These are phyloP conservation scores for Euphrasia confusa DNA, from an alignment of 257 asterid species.

Conservation along the genomic window DNA sequence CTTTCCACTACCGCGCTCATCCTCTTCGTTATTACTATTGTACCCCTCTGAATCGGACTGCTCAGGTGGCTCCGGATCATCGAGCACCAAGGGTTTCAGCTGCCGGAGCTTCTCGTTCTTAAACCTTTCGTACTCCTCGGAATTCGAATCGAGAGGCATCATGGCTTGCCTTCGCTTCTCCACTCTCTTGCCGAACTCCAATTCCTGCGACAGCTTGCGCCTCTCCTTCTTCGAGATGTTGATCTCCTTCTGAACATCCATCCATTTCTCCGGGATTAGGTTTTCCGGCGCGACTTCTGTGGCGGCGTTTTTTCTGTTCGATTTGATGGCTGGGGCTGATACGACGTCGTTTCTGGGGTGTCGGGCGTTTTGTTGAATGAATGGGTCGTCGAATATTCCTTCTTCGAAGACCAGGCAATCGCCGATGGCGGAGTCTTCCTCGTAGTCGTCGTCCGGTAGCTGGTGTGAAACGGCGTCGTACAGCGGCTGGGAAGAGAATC, in stretches of 20 bases:
- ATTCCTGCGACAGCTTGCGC: slow-evolving; percentile 51
- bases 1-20: slow-evolving; percentile 25
- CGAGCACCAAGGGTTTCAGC: slow-evolving; percentile 72
- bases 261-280: slow-evolving; percentile 86
- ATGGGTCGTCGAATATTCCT: slow-evolving; percentile 78
- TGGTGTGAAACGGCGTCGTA: slow-evolving; percentile 22
- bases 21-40: slow-evolving; percentile 12
- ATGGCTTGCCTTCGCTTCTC: slow-evolving; percentile 55
- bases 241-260: slow-evolving; percentile 50
- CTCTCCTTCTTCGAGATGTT: slow-evolving; percentile 84
- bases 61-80: slow-evolving; percentile 38
- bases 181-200: slow-evolving; percentile 63
- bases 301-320: slow-evolving; percentile 16
- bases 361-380: slow-evolving; percentile 29
- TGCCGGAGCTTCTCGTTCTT: slow-evolving; percentile 58
- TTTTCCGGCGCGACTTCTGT: slow-evolving; percentile 47
- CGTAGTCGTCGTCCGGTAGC: slow-evolving; percentile 25
- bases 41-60: slow-evolving; percentile 21
- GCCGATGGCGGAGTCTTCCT: slow-evolving; percentile 56
- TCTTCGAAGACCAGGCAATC: slow-evolving; percentile 91
- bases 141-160: slow-evolving; percentile 41
- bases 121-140: slow-evolving; percentile 38
- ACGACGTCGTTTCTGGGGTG: slow-evolving; percentile 4
- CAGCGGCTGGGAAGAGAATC: slow-evolving; percentile 31
- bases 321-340: slow-evolving; percentile 3